Conservation (phyloP, 2,329 filamentous ascomycete genomes). For the Colletotrichum camelliae region DNA sequence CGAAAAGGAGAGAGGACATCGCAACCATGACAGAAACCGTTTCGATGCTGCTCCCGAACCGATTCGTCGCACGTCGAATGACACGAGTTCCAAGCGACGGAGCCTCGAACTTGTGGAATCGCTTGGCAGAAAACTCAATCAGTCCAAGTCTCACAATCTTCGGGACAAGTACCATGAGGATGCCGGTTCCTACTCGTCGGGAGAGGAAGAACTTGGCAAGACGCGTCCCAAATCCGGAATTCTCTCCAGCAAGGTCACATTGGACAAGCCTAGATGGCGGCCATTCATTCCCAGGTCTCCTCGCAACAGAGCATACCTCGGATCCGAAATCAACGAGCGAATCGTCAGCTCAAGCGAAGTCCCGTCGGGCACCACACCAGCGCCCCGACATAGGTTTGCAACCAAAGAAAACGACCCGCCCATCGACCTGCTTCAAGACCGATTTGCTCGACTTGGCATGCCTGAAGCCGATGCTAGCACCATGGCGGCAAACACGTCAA, state of each 20-base stretch:
- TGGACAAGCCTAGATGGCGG: slow-evolving; percentile 44
- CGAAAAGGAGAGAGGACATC: background rate
- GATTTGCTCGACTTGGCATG: slow-evolving; percentile 50
- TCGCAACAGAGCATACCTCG: slow-evolving; percentile 41
- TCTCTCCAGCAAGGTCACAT: slow-evolving; percentile 6
- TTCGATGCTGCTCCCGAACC: slow-evolving; percentile 9
- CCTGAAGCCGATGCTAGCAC: slow-evolving; percentile 36
- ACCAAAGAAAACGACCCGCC: slow-evolving; percentile 31
- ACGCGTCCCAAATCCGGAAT: slow-evolving; percentile 14
- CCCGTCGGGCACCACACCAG: slow-evolving; percentile 25
- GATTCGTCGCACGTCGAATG: background rate
- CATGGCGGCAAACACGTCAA: slow-evolving; percentile 43
- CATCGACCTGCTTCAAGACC: slow-evolving; percentile 51
- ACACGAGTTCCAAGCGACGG: background rate
- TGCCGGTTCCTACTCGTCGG: slow-evolving; percentile 16
- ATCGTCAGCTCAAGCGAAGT: slow-evolving; percentile 33
- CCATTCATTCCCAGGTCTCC: slow-evolving; percentile 47
- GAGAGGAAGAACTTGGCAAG: slow-evolving; percentile 3
- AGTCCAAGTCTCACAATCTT: slow-evolving; percentile 29
- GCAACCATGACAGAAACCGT: background rate
- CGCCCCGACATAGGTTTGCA: slow-evolving; percentile 29
- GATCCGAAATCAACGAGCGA: slow-evolving; percentile 35
- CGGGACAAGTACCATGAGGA: slow-evolving; percentile 41
- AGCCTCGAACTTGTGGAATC: slow-evolving; percentile 32
- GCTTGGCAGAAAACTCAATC: slow-evolving; percentile 24